A percentile compares a stretch with the other conserved stretches of the same genome.
Conservation (phyloP, 306 rosid genomes). For the Quillaja saponaria region DNA sequence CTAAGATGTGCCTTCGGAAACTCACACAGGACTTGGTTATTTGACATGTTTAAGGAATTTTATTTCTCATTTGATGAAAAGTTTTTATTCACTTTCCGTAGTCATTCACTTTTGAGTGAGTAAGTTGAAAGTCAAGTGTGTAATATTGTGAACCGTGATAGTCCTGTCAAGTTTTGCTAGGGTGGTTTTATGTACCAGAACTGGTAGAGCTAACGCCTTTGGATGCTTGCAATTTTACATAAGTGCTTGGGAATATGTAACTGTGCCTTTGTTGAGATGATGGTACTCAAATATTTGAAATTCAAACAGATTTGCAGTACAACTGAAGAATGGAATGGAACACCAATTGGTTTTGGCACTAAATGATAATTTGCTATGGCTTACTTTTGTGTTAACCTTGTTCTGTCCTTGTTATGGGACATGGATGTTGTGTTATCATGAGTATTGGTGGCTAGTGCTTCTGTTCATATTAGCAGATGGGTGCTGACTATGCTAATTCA, state of each 20-base stretch:
- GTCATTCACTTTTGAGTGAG: conserved; percentile 9
- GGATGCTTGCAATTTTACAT: neutral
- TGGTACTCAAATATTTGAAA: conserved; percentile 13
- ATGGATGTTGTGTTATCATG: conserved; percentile 1
- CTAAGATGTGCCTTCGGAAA: neutral
- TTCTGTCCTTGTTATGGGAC: conserved; percentile 8
- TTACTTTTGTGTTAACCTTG: neutral
- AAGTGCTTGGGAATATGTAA: neutral
- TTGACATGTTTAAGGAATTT: neutral
- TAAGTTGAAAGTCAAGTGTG: neutral
- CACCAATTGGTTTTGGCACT: conserved; percentile 6
- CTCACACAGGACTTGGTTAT: neutral
- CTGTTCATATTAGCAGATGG: neutral
- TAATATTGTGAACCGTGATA: neutral
- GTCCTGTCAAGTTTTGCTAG: neutral
- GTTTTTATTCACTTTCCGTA: conserved; percentile 6
- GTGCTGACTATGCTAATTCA: neutral
- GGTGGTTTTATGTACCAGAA: neutral
- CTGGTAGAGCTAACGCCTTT: neutral
- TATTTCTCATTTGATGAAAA: neutral
- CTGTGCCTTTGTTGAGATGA: conserved; percentile 16
- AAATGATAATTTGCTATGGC: conserved; percentile 5
- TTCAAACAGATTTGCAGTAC: conserved; percentile 14
- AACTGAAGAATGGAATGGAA: neutral
- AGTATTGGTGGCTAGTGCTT: neutral